Conservation (phyloP, 441 rosid species). For the Rhodomyrtus psidioides region DNA sequence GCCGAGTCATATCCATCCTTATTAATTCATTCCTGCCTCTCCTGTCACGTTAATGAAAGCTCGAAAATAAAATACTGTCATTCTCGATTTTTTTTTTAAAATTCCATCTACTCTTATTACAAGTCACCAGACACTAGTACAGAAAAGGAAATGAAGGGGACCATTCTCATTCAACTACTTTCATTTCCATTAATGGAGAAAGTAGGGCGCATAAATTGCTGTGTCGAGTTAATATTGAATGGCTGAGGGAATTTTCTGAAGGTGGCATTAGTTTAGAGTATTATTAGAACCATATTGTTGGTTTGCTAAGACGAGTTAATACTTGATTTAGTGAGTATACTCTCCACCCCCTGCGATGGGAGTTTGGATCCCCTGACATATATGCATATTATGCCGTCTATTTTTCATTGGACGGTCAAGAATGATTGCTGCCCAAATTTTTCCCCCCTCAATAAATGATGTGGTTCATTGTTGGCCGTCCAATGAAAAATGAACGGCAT, state of each 20-base stretch:
- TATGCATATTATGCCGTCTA: no score
- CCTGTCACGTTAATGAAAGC: background rate
- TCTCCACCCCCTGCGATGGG: no score
- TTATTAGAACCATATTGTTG: background rate
- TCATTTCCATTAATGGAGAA: background rate
- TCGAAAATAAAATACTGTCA: background rate
- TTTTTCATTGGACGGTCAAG: no score
- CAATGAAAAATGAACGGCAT: no score
- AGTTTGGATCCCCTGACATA: no score
- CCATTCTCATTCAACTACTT: background rate
- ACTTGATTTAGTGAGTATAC: no score
- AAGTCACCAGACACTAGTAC: background rate
- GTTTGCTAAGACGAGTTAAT: background rate
- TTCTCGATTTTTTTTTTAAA: background rate
- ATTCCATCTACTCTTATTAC: background rate
- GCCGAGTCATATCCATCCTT: background rate
- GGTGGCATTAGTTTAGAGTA: background rate
- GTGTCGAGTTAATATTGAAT: background rate
- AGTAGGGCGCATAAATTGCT: background rate
- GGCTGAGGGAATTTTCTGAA: background rate
- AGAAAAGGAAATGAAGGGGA: background rate
- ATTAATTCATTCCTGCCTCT: background rate
- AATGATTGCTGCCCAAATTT: no score
- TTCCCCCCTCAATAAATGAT: no score
- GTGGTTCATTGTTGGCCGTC: no score